Evolutionary conservation across 257 asterid genomes (phyloP).

Genomic region (Phtheirospermum japonicum): DNA sequence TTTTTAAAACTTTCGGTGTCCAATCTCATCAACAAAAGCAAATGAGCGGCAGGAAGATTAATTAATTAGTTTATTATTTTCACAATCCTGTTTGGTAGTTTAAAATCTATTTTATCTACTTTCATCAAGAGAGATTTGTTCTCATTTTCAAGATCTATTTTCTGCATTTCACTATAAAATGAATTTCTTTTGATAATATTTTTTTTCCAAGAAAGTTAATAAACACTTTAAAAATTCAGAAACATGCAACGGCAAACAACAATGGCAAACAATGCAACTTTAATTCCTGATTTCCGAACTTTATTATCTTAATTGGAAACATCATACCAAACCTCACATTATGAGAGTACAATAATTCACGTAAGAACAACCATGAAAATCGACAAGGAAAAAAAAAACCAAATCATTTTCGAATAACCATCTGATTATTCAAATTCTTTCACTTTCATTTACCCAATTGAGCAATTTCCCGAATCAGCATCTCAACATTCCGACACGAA

Average conservation of each 20-base stretch:
- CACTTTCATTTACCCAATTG: slow-evolving; percentile 2
- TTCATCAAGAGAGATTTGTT: no score
- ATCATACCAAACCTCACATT: not conserved
- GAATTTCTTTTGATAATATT: no score
- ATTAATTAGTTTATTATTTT: no score
- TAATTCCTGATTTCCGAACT: not conserved
- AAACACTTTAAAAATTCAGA: no score
- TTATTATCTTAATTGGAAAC: not conserved
- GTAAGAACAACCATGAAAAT: not conserved
- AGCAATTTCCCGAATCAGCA: slow-evolving; percentile 24
- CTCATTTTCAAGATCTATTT: no score
- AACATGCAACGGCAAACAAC: not conserved
- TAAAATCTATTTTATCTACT: no score
- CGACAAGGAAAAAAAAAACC: not conserved
- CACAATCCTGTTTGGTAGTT: no score
- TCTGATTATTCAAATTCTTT: not conserved
- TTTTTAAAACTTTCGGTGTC: no score
- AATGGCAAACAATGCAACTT: not conserved
- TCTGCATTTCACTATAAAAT: no score
- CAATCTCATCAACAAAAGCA: no score
- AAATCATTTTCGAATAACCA: not conserved
- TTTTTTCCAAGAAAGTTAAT: no score
- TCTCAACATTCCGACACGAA: slow-evolving; percentile 23
- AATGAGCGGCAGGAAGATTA: no score
- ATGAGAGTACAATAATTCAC: not conserved